These are phyloP conservation scores for Phascolomyces articulosus DNA, from an alignment of 371 early-diverging fungal genomes.

Conservation along the genomic window DNA sequence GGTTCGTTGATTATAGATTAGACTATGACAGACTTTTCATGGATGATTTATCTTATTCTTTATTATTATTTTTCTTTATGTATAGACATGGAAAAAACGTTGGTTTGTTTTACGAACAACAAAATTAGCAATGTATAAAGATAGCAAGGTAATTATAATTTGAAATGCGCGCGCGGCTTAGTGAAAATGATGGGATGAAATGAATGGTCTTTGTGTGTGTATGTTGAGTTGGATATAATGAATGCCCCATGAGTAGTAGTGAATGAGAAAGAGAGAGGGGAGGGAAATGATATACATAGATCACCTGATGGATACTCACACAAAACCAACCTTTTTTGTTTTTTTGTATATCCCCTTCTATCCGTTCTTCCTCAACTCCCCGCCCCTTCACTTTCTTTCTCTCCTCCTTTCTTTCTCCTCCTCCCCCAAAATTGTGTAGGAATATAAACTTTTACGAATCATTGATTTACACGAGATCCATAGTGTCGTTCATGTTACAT, in stretches of 20 bases:
- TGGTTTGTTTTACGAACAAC: slow-evolving; percentile 87
- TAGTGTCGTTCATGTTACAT: slow-evolving; percentile 74
- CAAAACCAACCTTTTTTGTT: too few species aligned
- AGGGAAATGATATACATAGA: too few species aligned
- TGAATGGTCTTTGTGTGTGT: too few species aligned
- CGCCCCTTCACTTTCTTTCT: too few species aligned
- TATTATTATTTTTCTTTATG: slow-evolving; percentile 4
- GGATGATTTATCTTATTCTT: background rate
- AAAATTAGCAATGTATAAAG: slow-evolving; percentile 84
- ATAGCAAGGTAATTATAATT: slow-evolving; percentile 68
- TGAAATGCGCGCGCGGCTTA: background rate
- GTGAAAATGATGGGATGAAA: too few species aligned
- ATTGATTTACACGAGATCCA: slow-evolving; percentile 77
- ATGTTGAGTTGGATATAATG: background rate
- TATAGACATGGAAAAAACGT: slow-evolving; percentile 84
- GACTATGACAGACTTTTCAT: background rate
- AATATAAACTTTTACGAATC: slow-evolving; percentile 79
- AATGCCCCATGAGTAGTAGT: background rate
- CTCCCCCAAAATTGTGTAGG: slow-evolving; percentile 35
- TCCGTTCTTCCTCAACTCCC: background rate
- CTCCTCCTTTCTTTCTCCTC: background rate
- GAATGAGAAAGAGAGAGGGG: too few species aligned
- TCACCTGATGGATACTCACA: too few species aligned
- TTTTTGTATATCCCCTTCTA: too few species aligned
- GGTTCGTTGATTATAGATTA: slow-evolving; percentile 34